Conservation (phyloP, 257 asterid genomes). For the Solanum chilense region DNA sequence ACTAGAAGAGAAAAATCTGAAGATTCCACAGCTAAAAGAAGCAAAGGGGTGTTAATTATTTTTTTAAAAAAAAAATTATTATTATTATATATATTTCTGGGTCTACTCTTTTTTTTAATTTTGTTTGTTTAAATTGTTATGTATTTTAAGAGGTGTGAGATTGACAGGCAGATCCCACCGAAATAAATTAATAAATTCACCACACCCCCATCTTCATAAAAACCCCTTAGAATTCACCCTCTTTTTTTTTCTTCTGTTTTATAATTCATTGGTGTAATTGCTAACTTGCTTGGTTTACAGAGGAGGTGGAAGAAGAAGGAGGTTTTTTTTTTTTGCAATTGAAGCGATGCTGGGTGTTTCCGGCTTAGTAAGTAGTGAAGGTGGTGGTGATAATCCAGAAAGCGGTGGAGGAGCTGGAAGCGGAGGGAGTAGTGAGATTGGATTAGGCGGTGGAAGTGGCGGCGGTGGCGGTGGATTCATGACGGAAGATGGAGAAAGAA, state of each 20-base stretch:
- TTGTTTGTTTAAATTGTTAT: not conserved
- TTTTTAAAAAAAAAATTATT: not conserved
- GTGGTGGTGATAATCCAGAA: conserved; percentile 28
- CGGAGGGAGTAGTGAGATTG: conserved; percentile 64
- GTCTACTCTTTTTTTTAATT: not conserved
- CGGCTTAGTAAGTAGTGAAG: conserved; percentile 25
- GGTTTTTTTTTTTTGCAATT: not conserved
- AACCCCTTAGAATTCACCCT: conserved; percentile 77
- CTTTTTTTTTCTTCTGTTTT: conserved; percentile 16
- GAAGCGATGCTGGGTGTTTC: conserved; percentile 44
- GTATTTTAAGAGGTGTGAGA: conserved; percentile 35
- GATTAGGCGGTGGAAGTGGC: conserved; percentile 12
- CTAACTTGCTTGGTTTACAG: not conserved
- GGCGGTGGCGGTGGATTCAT: not conserved
- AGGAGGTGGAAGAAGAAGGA: not conserved
- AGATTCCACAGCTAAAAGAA: conserved; percentile 34
- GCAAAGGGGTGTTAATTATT: not conserved
- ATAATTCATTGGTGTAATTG: conserved; percentile 19
- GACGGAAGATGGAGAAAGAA: conserved; percentile 42
- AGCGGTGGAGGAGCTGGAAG: conserved; percentile 36
- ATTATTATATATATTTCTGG: not conserved
- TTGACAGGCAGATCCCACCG: conserved; percentile 97
- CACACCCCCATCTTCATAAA: conserved; percentile 61
- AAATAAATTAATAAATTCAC: conserved; percentile 83
- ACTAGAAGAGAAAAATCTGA: conserved; percentile 11